Base-by-base conservation (phyloP, 2,329 filamentous ascomycete species). In the Stromatinia cepivora region DNA sequence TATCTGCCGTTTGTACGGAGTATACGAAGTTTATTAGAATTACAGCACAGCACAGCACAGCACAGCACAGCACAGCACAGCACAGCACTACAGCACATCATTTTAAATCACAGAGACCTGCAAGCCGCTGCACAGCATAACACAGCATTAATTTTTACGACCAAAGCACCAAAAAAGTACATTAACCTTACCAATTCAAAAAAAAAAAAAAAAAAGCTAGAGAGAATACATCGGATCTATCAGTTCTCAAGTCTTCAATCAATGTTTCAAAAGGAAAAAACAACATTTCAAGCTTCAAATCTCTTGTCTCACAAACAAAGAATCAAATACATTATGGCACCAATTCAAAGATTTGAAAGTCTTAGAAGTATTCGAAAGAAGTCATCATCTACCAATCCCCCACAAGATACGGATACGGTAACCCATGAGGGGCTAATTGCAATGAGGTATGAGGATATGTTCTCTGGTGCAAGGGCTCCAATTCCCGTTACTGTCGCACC, bases 401-500 rank as follows among this genome's bases (percentile, higher is more conserved):
- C 67, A 58, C 42, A 66, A 66, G 45, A 36, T 36, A 65, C 53
- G 28, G 59, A 70, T 15, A 69, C 72, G 39, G 68, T 70, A 25
- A 58, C 63, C 34, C 73, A 75, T 53, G 64, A 76, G 53, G 72
- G 70, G 13, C 63, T 88, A 73, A 81, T 88, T 70, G 83, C 83
- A 61, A 76, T 89, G 68, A 84, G 86, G 70, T 89, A 90, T 80
- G 87, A 90, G 76, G 84, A 88, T 78, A 87, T 85, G 48, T 80
- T 84, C 64, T 83, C 85, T 74, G 46, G 45, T 31, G 85, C 85
- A 61, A 84, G 86, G 77, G 85, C 85, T 70, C 87, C 87, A 48
- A 85, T 88, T 72, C 83, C 84, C 58, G 75, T 78, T 4, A 78
- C 74, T 20, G 71, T 77, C 34, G 70, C 76, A 28, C 76, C 77